phyloP scores from a whole-genome alignment of 202 grass and related monocot genomes.

The Zoysia matrella region DNA sequence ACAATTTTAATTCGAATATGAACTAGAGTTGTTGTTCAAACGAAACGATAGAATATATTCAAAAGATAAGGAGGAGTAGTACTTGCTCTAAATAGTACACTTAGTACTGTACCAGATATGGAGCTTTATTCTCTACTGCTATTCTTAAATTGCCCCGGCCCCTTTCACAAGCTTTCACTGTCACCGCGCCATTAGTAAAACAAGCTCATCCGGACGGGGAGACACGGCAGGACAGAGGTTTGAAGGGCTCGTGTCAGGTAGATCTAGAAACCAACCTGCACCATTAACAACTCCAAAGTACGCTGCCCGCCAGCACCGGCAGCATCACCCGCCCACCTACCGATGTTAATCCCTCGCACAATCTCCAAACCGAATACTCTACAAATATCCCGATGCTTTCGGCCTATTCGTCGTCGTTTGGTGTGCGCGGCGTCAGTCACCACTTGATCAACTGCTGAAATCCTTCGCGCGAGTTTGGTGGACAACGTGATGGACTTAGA shows the following conservation, averaged over 20 bases:
- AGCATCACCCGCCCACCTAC: constrained; percentile 10
- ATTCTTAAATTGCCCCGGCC: neutral
- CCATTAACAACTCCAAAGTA: constrained; percentile 49
- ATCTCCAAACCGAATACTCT: neutral
- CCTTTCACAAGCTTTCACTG: constrained; percentile 3
- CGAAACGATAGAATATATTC: too few species aligned
- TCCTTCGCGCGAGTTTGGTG: constrained; percentile 42
- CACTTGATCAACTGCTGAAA: neutral
- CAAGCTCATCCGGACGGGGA: constrained; percentile 21
- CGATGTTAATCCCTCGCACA: constrained; percentile 12
- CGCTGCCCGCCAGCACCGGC: constrained; percentile 9
- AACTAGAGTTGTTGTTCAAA: too few species aligned
- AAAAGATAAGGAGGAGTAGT: too few species aligned
- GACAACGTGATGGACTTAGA: neutral
- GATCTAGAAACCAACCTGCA: constrained; percentile 40
- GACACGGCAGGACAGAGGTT: constrained; percentile 11
- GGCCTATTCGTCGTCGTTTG: constrained; percentile 24
- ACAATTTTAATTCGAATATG: too few species aligned
- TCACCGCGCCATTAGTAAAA: neutral
- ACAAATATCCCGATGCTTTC: neutral
- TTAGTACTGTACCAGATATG: too few species aligned
- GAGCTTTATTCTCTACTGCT: too few species aligned
- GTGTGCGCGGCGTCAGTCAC: neutral
- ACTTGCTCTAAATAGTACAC: too few species aligned
- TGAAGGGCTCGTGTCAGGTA: constrained; percentile 26